phyloP scores from a whole-genome alignment of 805 yeast species.

The Maudiozyma bulderi region DNA sequence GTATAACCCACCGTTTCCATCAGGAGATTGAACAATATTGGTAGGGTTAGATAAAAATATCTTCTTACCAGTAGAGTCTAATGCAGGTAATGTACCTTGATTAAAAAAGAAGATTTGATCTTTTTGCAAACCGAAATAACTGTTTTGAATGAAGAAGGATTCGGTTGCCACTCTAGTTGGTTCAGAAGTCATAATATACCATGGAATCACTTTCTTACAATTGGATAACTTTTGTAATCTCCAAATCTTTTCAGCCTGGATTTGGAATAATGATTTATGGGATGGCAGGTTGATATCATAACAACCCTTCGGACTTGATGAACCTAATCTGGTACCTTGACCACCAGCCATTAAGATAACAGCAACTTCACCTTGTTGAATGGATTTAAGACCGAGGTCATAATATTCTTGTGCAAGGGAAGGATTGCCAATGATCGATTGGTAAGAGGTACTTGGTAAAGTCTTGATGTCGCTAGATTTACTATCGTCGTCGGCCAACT shows the following conservation, averaged over 20 bases:
- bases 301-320: slow-evolving; percentile 88
- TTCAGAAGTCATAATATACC: slow-evolving; percentile 93
- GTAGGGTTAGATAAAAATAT: slow-evolving; percentile 51
- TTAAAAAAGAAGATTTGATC: slow-evolving; percentile 70
- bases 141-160: slow-evolving; percentile 48
- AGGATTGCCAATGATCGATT: slow-evolving; percentile 33
- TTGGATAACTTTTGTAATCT: slow-evolving; percentile 40
- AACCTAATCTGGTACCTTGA: slow-evolving; percentile 93
- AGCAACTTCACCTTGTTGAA: slow-evolving; percentile 67
- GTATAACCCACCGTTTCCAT: slow-evolving; percentile 96
- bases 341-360: slow-evolving; percentile 96
- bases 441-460: slow-evolving; percentile 46
- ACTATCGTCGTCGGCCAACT: slow-evolving; percentile 17
- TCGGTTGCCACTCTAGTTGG: slow-evolving; percentile 77
- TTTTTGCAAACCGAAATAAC: slow-evolving; percentile 59
- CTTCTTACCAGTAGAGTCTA: slow-evolving; percentile 57
- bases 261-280: slow-evolving; percentile 72
- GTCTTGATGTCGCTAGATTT: slow-evolving; percentile 30
- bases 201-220: slow-evolving; percentile 36
- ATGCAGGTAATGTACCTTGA: slow-evolving; percentile 93
- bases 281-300: slow-evolving; percentile 82
- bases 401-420: slow-evolving; percentile 35
- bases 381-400: slow-evolving; percentile 54
- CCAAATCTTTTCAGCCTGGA: slow-evolving; percentile 80
- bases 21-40: slow-evolving; percentile 76